Percentiles rank a stretch among this genome's conserved stretches.
phyloP scores from a whole-genome alignment of 148 eudicot species.

The Cornus kousa region DNA sequence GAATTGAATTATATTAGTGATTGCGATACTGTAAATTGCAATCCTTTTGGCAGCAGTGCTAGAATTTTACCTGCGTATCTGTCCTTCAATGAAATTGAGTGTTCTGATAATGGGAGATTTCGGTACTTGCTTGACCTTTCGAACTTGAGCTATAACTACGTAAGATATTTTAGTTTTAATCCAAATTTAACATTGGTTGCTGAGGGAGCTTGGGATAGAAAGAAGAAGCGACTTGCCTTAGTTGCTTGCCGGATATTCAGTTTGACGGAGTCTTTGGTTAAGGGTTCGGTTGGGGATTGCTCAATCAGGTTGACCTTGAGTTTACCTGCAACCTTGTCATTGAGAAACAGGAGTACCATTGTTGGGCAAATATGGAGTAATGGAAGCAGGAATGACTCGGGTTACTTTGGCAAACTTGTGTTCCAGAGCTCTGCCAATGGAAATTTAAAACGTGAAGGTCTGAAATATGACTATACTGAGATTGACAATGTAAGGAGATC shows the following conservation, averaged over 20 bases:
- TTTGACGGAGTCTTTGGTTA: constrained; percentile 28
- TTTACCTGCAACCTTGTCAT: constrained; percentile 44
- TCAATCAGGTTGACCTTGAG: constrained; percentile 63
- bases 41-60: constrained; percentile 41
- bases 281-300: constrained; percentile 58
- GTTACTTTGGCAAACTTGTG: constrained; percentile 53
- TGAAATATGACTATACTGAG: constrained; percentile 60
- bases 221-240: constrained; percentile 45
- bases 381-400: constrained; percentile 42
- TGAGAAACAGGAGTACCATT: constrained; percentile 60
- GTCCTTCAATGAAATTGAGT: constrained; percentile 56
- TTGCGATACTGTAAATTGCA: constrained; percentile 56
- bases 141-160: constrained; percentile 34
- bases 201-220: constrained; percentile 79
- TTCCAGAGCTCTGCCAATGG: constrained; percentile 42
- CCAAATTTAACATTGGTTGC: constrained; percentile 59
- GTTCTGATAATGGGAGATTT: constrained; percentile 37
- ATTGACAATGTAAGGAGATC: constrained; percentile 31
- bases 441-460: constrained; percentile 26
- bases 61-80: constrained; percentile 51
- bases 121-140: constrained; percentile 55
- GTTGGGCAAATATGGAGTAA: constrained; percentile 80
- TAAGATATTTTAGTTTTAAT: constrained; percentile 41
- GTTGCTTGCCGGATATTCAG: constrained; percentile 68
- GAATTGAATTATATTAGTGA: constrained; percentile 47